These are phyloP conservation scores for Senna tora DNA, from an alignment of 306 rosid species.

Conservation along the genomic window DNA sequence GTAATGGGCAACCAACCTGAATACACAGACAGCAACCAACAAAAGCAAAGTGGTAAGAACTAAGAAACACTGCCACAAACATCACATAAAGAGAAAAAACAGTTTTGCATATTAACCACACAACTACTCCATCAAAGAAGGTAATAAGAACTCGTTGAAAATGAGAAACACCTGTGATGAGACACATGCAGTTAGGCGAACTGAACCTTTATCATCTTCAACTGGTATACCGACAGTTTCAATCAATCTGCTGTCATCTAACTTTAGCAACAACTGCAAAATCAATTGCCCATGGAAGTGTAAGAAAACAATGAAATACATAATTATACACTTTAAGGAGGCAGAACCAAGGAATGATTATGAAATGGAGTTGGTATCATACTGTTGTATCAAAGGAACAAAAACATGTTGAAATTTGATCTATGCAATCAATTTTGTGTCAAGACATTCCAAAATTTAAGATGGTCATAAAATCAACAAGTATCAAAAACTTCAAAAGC, in stretches of 20 bases:
- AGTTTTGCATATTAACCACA: conserved; percentile 25
- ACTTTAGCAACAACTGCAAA: conserved; percentile 82
- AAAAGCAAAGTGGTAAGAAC: conserved; percentile 16
- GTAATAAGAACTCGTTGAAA: conserved; percentile 18
- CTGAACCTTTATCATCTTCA: conserved; percentile 55
- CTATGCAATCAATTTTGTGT: conserved; percentile 16
- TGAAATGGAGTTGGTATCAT: conserved; percentile 22
- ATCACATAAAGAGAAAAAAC: conserved; percentile 14
- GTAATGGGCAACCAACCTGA: conserved; percentile 93
- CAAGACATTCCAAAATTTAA: conserved; percentile 22
- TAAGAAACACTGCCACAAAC: conserved; percentile 17
- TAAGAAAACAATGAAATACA: conserved; percentile 22
- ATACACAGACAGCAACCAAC: conserved; percentile 36
- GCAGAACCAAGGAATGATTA: neutral
- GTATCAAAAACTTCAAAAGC: conserved; percentile 2
- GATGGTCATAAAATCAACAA: conserved; percentile 20
- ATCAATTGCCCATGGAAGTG: conserved; percentile 18
- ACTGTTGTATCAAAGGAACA: conserved; percentile 6
- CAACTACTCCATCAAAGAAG: conserved; percentile 30
- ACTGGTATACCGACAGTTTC: conserved; percentile 98
- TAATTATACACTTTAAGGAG: conserved; percentile 23
- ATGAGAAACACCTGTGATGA: conserved; percentile 80
- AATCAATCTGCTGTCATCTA: conserved; percentile 89
- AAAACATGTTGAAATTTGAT: conserved; percentile 10
- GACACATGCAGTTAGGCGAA: conserved; percentile 94